A percentile compares a stretch with the other conserved stretches of the same genome.
Conservation (phyloP, 257 asterid genomes). For the Leonotis leonurus region DNA sequence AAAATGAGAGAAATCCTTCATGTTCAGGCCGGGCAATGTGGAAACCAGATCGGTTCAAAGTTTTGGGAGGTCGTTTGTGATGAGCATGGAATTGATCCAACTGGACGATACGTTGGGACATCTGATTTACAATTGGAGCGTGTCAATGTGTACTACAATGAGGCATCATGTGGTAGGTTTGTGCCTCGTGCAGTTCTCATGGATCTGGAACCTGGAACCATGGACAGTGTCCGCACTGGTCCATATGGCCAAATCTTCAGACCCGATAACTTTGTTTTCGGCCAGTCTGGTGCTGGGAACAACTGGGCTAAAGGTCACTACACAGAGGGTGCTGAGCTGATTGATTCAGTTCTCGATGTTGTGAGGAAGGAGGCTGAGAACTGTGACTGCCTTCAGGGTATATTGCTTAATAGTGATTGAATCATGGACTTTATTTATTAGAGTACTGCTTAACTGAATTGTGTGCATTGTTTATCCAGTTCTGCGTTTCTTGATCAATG, state of each 20-base stretch:
- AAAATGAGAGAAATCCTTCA: conserved; percentile 94
- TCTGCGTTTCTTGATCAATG: neutral
- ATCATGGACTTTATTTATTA: neutral
- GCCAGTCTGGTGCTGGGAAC: conserved; percentile 88
- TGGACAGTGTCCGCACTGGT: conserved; percentile 91
- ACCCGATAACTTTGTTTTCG: conserved; percentile 78
- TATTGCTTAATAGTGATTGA: neutral
- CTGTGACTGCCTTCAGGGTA: conserved; percentile 88
- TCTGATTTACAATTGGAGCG: conserved; percentile 87
- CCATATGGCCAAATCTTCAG: conserved; percentile 80
- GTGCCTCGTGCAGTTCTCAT: conserved; percentile 94
- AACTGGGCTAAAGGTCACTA: conserved; percentile 87
- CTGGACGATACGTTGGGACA: conserved; percentile 74
- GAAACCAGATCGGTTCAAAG: conserved; percentile 89
- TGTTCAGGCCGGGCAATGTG: conserved; percentile 84
- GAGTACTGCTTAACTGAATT: no score
- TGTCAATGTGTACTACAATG: conserved; percentile 79
- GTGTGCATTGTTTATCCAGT: neutral
- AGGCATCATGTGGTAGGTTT: conserved; percentile 87
- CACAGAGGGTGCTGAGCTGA: conserved; percentile 87
- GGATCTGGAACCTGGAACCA: conserved; percentile 95
- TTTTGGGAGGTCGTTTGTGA: conserved; percentile 92
- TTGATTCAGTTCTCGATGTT: conserved; percentile 78
- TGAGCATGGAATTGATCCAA: conserved; percentile 83
- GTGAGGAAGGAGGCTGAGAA: conserved; percentile 84